Base-by-base conservation (phyloP, 73 alveolate genomes). In the Paramecium bursaria region DNA sequence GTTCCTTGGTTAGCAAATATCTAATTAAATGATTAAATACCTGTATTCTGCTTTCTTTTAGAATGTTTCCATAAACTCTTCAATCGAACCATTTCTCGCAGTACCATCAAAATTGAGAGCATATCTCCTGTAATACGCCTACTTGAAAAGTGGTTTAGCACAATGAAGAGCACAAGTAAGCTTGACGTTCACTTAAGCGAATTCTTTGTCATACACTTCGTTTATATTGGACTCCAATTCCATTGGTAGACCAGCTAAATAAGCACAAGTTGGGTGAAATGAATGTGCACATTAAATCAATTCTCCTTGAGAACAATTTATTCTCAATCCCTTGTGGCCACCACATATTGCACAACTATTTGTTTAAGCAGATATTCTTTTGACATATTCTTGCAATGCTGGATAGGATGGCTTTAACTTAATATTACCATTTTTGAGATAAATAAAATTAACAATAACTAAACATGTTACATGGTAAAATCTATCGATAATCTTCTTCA, bases 241-340 rank as follows among this genome's bases (percentile, higher is more conserved):
- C 2, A 67, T 67, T 31, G 82, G 14, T 11, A 67, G 44, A 3
- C 82, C 82, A 39, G 33, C 60, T 31, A 67, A 47, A 35, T 67
- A 67, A 3, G 82, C 82, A 39, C 82, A 67, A 10, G 44, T 39
- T 5, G 82, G 82, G 35, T 67, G 82, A 10, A 67, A 67, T 33
- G 82, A 53, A 67, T 67, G 82, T n/a, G 60, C 21, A 39, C 82
- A 67, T 14, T 53, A 57, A 0, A 39, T 67, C 21, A 26, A 21
- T n/a, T 67, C 39, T 15, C 7, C 10, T 0, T 35, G 46, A 42
- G 23, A 67, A 10, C 82, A 67, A 4, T 42, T 13, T 39, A 67
- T 39, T 67, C 82, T 29, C 33, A 21, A 19, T 21, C 82, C 82
- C 11, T 67, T 67, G 4, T 1, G 4, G 21, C 44, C 82, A 67